Conservation (phyloP, 2,329 filamentous ascomycete species). For the Claviceps quebecensis region DNA sequence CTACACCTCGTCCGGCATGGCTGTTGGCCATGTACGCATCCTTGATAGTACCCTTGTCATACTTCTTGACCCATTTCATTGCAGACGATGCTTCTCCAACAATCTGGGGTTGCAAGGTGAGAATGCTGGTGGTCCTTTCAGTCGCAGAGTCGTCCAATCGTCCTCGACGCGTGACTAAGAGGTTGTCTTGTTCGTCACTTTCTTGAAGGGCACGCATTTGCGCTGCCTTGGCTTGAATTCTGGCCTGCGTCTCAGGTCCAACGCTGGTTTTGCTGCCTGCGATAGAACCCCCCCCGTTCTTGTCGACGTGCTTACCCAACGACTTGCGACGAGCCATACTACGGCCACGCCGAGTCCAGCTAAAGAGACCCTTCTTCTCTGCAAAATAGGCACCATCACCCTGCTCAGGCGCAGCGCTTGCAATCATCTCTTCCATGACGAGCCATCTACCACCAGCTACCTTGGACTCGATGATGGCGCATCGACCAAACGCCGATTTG, state of each 20-base stretch:
- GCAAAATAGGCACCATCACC: slow-evolving; percentile 79
- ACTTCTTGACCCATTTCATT: slow-evolving; percentile 93
- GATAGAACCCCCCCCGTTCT: slow-evolving; percentile 25
- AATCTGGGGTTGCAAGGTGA: slow-evolving; percentile 76
- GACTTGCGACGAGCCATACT: slow-evolving; percentile 55
- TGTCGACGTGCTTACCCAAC: slow-evolving; percentile 44
- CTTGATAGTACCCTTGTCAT: slow-evolving; percentile 78
- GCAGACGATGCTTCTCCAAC: slow-evolving; percentile 80
- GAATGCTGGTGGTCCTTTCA: slow-evolving; percentile 74
- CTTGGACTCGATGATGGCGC: slow-evolving; percentile 77
- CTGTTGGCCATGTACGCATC: slow-evolving; percentile 71
- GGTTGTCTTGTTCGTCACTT: slow-evolving; percentile 34
- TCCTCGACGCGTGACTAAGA: slow-evolving; percentile 31
- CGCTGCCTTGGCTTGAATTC: slow-evolving; percentile 81
- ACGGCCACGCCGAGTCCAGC: slow-evolving; percentile 61
- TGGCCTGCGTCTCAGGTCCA: slow-evolving; percentile 80
- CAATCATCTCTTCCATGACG: slow-evolving; percentile 91
- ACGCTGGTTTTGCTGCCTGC: slow-evolving; percentile 66
- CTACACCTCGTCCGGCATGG: slow-evolving; percentile 53
- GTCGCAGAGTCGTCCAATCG: slow-evolving; percentile 43
- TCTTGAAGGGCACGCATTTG: slow-evolving; percentile 63
- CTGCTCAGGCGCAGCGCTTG: slow-evolving; percentile 76
- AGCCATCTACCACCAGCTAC: slow-evolving; percentile 78
- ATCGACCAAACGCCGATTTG: slow-evolving; percentile 88
- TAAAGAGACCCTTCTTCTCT: slow-evolving; percentile 91